phyloP scores from a whole-genome alignment of 2,329 filamentous ascomycete genomes.

The Fusarium solani-melongenae region DNA sequence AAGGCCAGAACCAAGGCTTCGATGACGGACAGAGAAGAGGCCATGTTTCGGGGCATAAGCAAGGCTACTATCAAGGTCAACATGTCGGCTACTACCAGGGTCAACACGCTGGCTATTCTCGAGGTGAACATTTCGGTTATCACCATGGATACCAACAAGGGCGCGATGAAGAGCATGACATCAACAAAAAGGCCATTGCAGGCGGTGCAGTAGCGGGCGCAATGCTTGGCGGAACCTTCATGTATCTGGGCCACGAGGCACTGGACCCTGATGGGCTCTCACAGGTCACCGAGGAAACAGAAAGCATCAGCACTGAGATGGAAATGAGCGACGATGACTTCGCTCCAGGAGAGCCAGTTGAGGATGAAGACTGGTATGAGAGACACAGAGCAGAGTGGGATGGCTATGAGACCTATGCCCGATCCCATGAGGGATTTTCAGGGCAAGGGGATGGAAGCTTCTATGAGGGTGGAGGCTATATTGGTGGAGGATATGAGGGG shows the following conservation, averaged over 20 bases:
- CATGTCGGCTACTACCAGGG: background rate
- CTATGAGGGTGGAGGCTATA: background rate
- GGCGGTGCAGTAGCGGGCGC: constrained; percentile 3
- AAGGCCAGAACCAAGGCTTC: background rate
- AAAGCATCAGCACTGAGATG: background rate
- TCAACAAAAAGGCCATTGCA: constrained; percentile 5
- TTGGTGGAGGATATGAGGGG: background rate
- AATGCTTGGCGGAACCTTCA: background rate
- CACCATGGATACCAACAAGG: background rate
- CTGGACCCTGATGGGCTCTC: background rate
- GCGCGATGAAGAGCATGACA: background rate
- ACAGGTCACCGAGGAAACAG: background rate
- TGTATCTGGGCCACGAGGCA: constrained; percentile 10
- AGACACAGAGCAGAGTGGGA: background rate
- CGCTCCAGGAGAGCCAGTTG: background rate
- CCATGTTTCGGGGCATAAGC: background rate
- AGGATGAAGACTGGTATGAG: background rate
- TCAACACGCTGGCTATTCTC: constrained; percentile 5
- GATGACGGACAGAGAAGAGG: background rate
- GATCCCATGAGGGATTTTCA: background rate
- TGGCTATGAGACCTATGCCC: background rate
- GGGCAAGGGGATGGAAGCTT: background rate
- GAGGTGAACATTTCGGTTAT: background rate
- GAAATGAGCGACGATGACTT: background rate
- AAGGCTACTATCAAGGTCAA: background rate